Base-by-base conservation (phyloP, 2,329 filamentous ascomycete genomes). In the Cylindrodendrum hubeiense region DNA sequence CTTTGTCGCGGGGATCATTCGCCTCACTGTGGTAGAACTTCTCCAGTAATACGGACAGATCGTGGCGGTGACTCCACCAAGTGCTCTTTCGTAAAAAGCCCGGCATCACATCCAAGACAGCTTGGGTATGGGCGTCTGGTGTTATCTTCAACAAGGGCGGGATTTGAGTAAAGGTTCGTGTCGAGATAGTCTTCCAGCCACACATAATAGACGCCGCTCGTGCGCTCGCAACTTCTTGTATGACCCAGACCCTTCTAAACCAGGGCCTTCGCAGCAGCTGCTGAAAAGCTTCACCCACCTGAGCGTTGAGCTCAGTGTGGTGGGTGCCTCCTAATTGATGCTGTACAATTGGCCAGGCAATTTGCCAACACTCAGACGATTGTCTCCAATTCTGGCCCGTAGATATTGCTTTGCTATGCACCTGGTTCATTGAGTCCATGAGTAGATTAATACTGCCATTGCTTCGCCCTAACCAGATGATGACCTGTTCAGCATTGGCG, bases 181-280 rank as follows among this genome's bases (percentile, higher is more conserved):
- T 39, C 3, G 37, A 39, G 37, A 39, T n/a, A 3, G 15, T n/a
- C 17, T 19, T 39, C 15, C 15, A 39, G 3, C 37, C 37, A n/a
- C 37, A 39, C 37, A 39, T 39, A 2, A 39, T n/a, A n/a, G 37
- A 39, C 8, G 52, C 28, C 0, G 13, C n/a, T 5, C 17, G 64
- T 0, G 67, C 67, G 1, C 60, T 69, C 0, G 67, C 63, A 1
- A 66, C 63, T 7, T 71, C 68, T 1, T 71, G 68, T 0, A 71
- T 0, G 0, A 70, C 28, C 68, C 66, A 70, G 0, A 68, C 63
- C 6, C 68, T 64, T 0, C 12, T 47, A 15, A 71, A 70, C 68
- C 68, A 71, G 0, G 56, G 5, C 1, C 15, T 44, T 0, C 0
- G 0, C 13, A 62, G 22, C 2, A 70, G 17, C 15, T 19, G 13